Evolutionary conservation across 2,329 filamentous ascomycete genomes (phyloP), one percentile per base, ranked within the genome.

Genomic region (Trichoderma hamatum): DNA sequence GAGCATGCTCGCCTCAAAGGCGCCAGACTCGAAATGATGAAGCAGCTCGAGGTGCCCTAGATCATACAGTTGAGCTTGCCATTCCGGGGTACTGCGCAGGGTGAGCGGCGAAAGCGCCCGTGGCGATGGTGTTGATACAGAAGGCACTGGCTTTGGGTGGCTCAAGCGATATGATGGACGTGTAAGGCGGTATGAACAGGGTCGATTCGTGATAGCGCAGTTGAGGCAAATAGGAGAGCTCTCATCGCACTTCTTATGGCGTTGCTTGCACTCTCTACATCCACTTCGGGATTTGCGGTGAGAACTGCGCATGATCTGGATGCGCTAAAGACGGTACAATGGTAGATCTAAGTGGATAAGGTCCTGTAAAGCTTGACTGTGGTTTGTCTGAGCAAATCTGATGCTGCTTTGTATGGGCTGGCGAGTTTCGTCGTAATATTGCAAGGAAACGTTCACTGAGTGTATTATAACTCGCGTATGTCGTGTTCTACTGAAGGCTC

Each of bases 211-310:
- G 28, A 73, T 72, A 10, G 69, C 69, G 71, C 78, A 80, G 46
- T 77, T 76, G 51, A 69, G 69, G 66, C 78, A 80, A 0, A 67
- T 58, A 1, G 78, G 78, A 5, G 69, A 72, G 5, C 66, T 72
- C 70, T 79, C 78, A 68, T 80, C 78, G 72, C 77, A 79, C 65
- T 75, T 76, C 36, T 75, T 72, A 36, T 75, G 75, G 26, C 74
- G 74, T 19, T 70, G 59, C 65, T 76, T 76, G 71, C 75, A 76
- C 34, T 72, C 71, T 28, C 67, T 70, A 70, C 75, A 76, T 5
- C 75, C 74, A 39, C 72, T 73, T 19, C 75, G 70, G n/a, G 74
- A 76, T 59, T 76, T 76, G 19, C 67, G 59, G 43, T 73, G 72
- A 34, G 70, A 58, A 14, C 72, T 71, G 13, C 72, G 72, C 56